These are phyloP conservation scores for Clitopilus passeckerianus DNA, from an alignment of 768 basidiomycete genomes.

Conservation along the genomic window DNA sequence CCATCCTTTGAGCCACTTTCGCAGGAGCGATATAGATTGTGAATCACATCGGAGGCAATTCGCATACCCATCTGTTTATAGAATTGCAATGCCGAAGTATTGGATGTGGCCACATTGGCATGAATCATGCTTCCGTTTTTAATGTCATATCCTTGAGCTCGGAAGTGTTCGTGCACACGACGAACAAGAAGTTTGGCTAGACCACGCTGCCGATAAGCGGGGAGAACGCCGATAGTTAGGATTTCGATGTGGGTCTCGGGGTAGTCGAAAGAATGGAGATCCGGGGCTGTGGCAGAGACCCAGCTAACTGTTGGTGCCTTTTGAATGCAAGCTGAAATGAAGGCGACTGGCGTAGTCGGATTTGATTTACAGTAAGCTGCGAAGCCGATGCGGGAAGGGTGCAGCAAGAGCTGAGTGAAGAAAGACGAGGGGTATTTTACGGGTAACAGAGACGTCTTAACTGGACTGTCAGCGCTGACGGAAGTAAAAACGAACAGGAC, in stretches of 20 bases:
- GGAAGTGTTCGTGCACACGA: slow-evolving; percentile 22
- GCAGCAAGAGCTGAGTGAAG: slow-evolving; percentile 40
- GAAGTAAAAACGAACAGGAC: neutral
- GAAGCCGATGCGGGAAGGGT: slow-evolving; percentile 34
- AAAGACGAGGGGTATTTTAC: slow-evolving; percentile 36
- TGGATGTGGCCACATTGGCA: slow-evolving; percentile 42
- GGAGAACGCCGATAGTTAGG: slow-evolving; percentile 48
- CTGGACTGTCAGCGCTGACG: slow-evolving; percentile 3
- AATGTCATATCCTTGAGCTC: slow-evolving; percentile 12
- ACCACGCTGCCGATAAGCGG: slow-evolving; percentile 35
- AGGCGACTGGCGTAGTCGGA: slow-evolving; percentile 30
- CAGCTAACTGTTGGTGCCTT: slow-evolving; percentile 11
- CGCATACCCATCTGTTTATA: slow-evolving; percentile 39
- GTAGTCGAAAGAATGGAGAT: neutral
- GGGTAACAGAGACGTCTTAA: slow-evolving; percentile 28
- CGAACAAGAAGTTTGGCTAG: slow-evolving; percentile 38
- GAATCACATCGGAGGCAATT: slow-evolving; percentile 25
- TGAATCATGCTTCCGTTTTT: slow-evolving; percentile 25
- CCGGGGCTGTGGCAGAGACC: slow-evolving; percentile 9
- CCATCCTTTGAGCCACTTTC: slow-evolving; percentile 34
- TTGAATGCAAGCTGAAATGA: slow-evolving; percentile 36
- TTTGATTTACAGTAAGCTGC: slow-evolving; percentile 26
- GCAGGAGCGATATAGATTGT: slow-evolving; percentile 31
- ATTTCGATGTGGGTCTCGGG: slow-evolving; percentile 36
- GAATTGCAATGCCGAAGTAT: slow-evolving; percentile 33